These are phyloP conservation scores for Penicillium daleae DNA, from an alignment of 495 filamentous ascomycete species.

Conservation along the genomic window DNA sequence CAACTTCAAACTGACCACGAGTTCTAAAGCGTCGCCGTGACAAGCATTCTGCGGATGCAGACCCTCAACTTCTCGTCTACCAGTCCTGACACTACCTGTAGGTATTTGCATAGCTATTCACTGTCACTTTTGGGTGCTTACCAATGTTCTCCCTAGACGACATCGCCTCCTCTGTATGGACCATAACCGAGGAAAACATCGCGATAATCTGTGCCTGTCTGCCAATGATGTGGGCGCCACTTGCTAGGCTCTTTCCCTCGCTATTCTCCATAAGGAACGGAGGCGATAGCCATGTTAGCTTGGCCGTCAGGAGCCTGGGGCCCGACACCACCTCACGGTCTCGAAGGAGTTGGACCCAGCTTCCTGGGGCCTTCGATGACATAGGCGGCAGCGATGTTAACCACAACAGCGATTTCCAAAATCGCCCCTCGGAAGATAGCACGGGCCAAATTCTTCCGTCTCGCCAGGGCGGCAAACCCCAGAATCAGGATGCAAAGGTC, in stretches of 20 bases:
- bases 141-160: constrained; percentile 9
- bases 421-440: neutral
- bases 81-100: constrained; percentile 29
- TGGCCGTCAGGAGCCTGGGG: neutral
- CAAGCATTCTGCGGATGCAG: constrained; percentile 37
- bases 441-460: neutral
- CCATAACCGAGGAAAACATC: constrained; percentile 48
- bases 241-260: constrained; percentile 17
- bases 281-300: neutral
- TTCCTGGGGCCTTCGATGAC: neutral
- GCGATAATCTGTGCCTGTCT: constrained; percentile 53
- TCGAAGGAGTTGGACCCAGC: neutral
- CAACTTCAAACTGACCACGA: neutral
- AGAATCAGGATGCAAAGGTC: neutral
- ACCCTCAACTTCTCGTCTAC: constrained; percentile 33
- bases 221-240: constrained; percentile 32
- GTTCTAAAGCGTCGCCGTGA: constrained; percentile 33
- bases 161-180: constrained; percentile 49
- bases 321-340: neutral
- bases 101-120: neutral
- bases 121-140: neutral
- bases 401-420: neutral
- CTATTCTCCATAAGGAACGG: neutral
- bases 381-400: neutral
- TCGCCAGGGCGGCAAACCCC: neutral